Percentiles rank a stretch among this genome's conserved stretches.
Evolutionary conservation across 768 basidiomycete species (phyloP).

Genomic region (Kwoniella heveanensis): DNA sequence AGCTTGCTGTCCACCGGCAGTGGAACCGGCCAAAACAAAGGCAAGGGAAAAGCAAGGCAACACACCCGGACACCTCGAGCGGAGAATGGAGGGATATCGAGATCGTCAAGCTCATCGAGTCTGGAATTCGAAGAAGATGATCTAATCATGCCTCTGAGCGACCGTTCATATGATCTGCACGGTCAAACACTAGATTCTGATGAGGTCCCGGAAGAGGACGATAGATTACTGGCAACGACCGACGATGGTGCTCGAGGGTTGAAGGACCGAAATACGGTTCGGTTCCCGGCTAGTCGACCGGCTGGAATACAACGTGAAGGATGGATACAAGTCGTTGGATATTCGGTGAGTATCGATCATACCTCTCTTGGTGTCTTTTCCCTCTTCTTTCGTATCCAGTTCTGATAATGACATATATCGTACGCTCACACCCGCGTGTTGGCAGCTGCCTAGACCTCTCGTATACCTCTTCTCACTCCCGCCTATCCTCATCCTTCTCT

Average conservation of each 20-base stretch:
- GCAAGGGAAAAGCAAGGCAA: neutral
- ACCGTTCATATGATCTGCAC: neutral
- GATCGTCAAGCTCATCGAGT: conserved; percentile 5
- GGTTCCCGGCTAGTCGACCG: neutral
- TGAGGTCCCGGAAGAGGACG: neutral
- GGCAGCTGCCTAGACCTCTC: conserved; percentile 26
- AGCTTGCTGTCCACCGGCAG: too few relatives aligned
- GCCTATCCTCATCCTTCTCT: conserved; percentile 15
- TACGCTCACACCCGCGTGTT: neutral
- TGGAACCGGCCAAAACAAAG: too few relatives aligned
- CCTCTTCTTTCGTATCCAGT: too few relatives aligned
- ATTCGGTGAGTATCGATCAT: conserved; percentile 10
- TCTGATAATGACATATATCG: too few relatives aligned
- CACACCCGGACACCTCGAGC: conserved; percentile 1
- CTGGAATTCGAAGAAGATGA: conserved; percentile 8
- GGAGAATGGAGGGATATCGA: conserved; percentile 13
- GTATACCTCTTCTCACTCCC: conserved; percentile 26
- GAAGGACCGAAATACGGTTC: neutral
- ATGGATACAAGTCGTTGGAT: conserved; percentile 9
- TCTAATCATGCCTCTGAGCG: neutral
- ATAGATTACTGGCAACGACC: neutral
- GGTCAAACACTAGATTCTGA: too few relatives aligned
- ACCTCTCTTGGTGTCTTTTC: neutral
- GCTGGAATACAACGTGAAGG: neutral
- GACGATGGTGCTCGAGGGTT: neutral